Base-by-base conservation (phyloP, 805 yeast genomes). In the Wickerhamomyces bisporus region DNA sequence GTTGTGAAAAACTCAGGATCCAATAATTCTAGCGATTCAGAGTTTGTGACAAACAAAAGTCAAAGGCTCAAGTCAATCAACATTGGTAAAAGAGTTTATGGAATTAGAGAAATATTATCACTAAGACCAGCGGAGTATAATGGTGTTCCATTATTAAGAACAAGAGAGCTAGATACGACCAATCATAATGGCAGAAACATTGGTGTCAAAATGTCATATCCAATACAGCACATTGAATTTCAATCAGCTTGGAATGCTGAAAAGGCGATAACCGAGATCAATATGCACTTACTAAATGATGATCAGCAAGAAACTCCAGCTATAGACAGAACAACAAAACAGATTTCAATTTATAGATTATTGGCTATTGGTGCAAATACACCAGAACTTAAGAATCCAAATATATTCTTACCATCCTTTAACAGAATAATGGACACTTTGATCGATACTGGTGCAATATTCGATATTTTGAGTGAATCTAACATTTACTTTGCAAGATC, bases 401-500 rank as follows among this genome's bases (percentile, higher is more conserved):
- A 58, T 27, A 54, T 65, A 9, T 73, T 61, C 38, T 48, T 69
- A 10, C 46, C 52, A 18, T 52, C 65, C 5, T 69, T 69, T 43
- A 65, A 60, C 30, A 55, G 58, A 10, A 47, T 68, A 3, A 52
- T 74, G 42, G 71, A 66, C 26, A 54, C 52, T 15, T 34, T 74
- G 20, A 51, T 73, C 14, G 73, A 69, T 26, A 54, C 62, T 2
- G 70, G 70, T 0, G 39, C 53, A 1, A 26, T 70, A 0, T 52
- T 61, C 34, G 59, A 64, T 6, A 29, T 66, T 3, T 41, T 65
- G 25, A 52, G 53, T 8, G 47, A 45, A 0, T 30, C 44, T 5
- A 48, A 48, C 9, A 15, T 49, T 0, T 48, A 57, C 17, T 37
- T 57, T 5, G 53, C 63, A 13, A 51, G 59, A 32, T 45, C 62